Evolutionary conservation across 2,329 filamentous ascomycete genomes (phyloP), one percentile per base, ranked within the genome.

Genomic region (Hymenoscyphus fraxineus): DNA sequence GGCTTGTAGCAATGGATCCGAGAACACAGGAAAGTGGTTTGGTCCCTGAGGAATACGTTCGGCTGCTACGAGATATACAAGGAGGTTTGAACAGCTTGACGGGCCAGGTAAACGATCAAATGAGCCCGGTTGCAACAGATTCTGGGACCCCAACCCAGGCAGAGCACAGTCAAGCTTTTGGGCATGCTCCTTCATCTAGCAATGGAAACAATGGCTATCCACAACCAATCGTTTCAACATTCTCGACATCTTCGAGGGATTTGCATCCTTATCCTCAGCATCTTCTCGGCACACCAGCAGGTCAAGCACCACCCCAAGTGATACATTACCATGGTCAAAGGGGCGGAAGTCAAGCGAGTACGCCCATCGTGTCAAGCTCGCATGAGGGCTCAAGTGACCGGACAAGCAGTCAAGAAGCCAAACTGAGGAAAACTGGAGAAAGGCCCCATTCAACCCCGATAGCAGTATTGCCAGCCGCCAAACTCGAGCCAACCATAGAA

Each of bases 1-100:
- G 95, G 95, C 83, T 99, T 60, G 95, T 99, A 31, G 95, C 95
- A 3, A 92, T 97, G 78, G 95, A 99, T 73, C 93, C 94, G 13
- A 93, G 92, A 77, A 97, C 93, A 0, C 92, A 87, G 69, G 95
- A 99, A 78, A 96, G 92, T 73, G 95, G 95, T 0, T 83, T 99
- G 41, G 95, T 99, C 1, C 95, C 95, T 0, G 95, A 99, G 77
- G 93, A 96, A 77, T 99, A 98, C 75, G 95, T 99, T 54, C 88
- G 95, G 16, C 81, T 99, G 57, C 83, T 99, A 66, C 88, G 93
- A 58, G 93, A 98, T 73, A 97, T 98, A 63, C 93, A 97, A 76
- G 93, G 93, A 22, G 94, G 93, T 40, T 87, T 93, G 81, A 90
- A 85, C 66, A 91, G 89, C 73, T 76, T 93, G 67, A 87, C 85